These are phyloP conservation scores for Ganoderma meredithae DNA, from an alignment of 1,284 basidiomycete species.

Conservation along the genomic window DNA sequence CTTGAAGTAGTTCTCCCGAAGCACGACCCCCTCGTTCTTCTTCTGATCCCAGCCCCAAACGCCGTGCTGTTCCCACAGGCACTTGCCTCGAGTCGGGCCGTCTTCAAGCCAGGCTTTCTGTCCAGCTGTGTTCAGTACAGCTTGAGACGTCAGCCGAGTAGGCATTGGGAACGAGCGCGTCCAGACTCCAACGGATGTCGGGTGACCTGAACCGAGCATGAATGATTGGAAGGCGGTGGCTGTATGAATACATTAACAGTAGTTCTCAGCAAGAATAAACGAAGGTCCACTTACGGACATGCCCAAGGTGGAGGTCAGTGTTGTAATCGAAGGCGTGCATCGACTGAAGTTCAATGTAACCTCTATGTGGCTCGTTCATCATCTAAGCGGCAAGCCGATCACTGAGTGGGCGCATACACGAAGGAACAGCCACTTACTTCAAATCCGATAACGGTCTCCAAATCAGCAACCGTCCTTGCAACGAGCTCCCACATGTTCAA, in stretches of 20 bases:
- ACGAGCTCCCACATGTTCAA: conserved; percentile 81
- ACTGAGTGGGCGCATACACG: neutral
- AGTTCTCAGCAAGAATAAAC: neutral
- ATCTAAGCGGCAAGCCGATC: conserved; percentile 53
- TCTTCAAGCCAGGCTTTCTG: conserved; percentile 74
- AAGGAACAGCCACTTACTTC: conserved; percentile 56
- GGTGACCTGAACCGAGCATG: conserved; percentile 82
- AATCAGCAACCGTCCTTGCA: conserved; percentile 70
- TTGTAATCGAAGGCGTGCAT: conserved; percentile 92
- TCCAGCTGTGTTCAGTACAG: conserved; percentile 63
- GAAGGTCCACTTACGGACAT: conserved; percentile 69
- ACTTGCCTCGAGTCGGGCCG: conserved; percentile 75
- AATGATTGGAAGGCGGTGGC: conserved; percentile 88
- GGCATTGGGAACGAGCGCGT: conserved; percentile 87
- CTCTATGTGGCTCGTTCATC: conserved; percentile 97
- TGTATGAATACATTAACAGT: conserved; percentile 36
- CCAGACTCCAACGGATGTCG: conserved; percentile 77
- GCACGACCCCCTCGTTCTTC: conserved; percentile 75
- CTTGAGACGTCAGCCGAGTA: conserved; percentile 66
- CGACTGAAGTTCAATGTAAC: conserved; percentile 86
- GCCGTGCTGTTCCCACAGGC: conserved; percentile 91
- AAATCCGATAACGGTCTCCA: conserved; percentile 89
- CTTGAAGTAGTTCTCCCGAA: conserved; percentile 89
- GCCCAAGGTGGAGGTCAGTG: conserved; percentile 90
- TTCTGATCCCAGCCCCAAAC: conserved; percentile 91